phyloP scores from a whole-genome alignment of 2,329 filamentous ascomycete species.

The Clathrospora elynae region DNA sequence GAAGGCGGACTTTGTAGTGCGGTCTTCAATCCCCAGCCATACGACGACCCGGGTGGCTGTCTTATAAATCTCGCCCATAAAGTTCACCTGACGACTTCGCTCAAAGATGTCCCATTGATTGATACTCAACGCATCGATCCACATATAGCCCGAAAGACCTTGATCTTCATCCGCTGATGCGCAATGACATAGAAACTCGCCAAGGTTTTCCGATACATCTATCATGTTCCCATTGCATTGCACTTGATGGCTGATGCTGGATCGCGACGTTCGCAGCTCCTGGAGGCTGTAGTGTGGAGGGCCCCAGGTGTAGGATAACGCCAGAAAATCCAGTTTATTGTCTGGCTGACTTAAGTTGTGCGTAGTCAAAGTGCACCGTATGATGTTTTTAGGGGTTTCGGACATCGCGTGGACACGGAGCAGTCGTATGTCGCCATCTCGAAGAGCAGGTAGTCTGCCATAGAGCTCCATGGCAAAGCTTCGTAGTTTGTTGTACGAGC shows the following conservation, averaged over 20 bases:
- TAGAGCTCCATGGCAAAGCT: too few species aligned
- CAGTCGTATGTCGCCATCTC: too few species aligned
- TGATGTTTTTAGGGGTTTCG: too few species aligned
- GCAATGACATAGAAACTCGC: conserved; percentile 19
- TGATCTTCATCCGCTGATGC: not conserved
- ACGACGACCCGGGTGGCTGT: conserved; percentile 11
- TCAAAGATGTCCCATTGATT: conserved; percentile 15
- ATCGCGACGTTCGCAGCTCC: not conserved
- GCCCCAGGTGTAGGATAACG: conserved; percentile 29
- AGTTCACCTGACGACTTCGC: conserved; percentile 13
- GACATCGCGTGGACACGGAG: conserved; percentile 6
- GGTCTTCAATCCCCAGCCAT: conserved; percentile 21
- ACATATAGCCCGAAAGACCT: conserved; percentile 4
- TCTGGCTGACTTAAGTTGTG: conserved; percentile 13
- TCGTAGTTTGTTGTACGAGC: too few species aligned
- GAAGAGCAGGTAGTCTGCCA: too few species aligned
- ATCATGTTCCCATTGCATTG: conserved; percentile 13
- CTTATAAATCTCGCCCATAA: conserved; percentile 20
- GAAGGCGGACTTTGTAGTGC: conserved; percentile 12
- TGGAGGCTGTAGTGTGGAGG: conserved; percentile 4
- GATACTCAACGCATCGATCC: conserved; percentile 26
- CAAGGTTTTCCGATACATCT: conserved; percentile 15
- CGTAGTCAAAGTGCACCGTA: conserved; percentile 12
- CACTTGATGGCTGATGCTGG: conserved; percentile 1
- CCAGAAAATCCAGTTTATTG: conserved; percentile 11